Base-by-base conservation (phyloP, 441 rosid species). In the Adansonia grandidieri region DNA sequence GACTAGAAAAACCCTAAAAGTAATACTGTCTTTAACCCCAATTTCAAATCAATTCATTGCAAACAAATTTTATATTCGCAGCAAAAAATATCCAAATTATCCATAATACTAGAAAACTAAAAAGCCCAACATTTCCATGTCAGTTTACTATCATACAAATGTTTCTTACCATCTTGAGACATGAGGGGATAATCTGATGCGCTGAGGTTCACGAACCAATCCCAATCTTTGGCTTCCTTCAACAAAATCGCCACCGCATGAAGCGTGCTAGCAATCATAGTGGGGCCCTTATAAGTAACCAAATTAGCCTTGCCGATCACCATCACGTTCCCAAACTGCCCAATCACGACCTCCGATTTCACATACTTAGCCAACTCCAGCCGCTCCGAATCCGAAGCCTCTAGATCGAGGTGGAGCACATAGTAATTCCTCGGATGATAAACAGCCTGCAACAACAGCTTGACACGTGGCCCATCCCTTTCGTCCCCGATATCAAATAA, bases 161-260 rank as follows among this genome's bases (percentile, higher is more conserved):
- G 15, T 32, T 28, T 3, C 54, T 77, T 87, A 95, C 98, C 97
- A 82, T 92, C 97, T 85, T 90, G 97, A 72, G 96, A 84, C 91
- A 91, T 87, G 40, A 95, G 94, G 64, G 98, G 97, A 84, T 92
- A 92, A 87, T 91, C 93, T 54, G 89, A 86, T 2, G 97, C 86
- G 61, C 97, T 88, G 14, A 92, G 86, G 87, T 95, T 95, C 62
- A 92, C 81, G 73, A 94, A 91, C 98, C 97, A 92, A 74, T 95
- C 94, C 95, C 98, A 92, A 79, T 90, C 96, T 47, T 66, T 69
- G 11, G 90, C 88, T 77, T 78, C 75, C 87, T 84, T 95, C 91
- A 95, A 77, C 85, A 95, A 73, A 62, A 95, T 83, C 8, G 97
- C 90, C 60, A 88, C 75, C 5, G 91, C 92, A 24, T 88, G 97